Conservation (phyloP, 345 rosid species). For the Salix caprea region DNA sequence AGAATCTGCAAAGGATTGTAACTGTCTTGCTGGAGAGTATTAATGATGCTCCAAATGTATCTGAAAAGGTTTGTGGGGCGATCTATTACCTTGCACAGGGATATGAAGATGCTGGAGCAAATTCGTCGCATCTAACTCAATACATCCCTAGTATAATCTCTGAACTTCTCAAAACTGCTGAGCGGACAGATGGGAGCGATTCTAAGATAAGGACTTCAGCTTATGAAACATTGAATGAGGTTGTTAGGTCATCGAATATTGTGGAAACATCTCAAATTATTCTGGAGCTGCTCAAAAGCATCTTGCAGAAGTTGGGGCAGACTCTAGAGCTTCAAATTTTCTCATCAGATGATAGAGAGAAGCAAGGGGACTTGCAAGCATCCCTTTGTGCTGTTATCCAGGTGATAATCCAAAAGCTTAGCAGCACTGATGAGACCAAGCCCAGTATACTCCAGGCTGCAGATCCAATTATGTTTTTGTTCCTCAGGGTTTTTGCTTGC, state of each 20-base stretch:
- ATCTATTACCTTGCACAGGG: constrained; percentile 93
- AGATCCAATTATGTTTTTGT: constrained; percentile 78
- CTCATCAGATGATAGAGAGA: constrained; percentile 80
- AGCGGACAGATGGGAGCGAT: constrained; percentile 65
- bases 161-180: constrained; percentile 61
- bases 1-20: constrained; percentile 57
- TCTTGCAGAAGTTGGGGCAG: constrained; percentile 65
- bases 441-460: constrained; percentile 56
- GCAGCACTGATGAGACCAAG: constrained; percentile 60
- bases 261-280: constrained; percentile 58
- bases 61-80: constrained; percentile 93
- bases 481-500: constrained; percentile 81
- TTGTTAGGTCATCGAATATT: constrained; percentile 74
- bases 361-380: constrained; percentile 88
- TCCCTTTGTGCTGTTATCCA: constrained; percentile 92
- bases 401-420: constrained; percentile 85
- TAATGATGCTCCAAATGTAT: constrained; percentile 75
- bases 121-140: constrained; percentile 65
- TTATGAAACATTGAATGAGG: constrained; percentile 89
- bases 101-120: constrained; percentile 69
- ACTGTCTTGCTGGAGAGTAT: constrained; percentile 66
- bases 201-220: constrained; percentile 77
- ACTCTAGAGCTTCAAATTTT: constrained; percentile 67
- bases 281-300: constrained; percentile 67
- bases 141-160: constrained; percentile 58